A percentile compares a stretch with the other conserved stretches of the same genome.
phyloP scores from a whole-genome alignment of 805 yeast genomes.

The Torulaspora indica region DNA sequence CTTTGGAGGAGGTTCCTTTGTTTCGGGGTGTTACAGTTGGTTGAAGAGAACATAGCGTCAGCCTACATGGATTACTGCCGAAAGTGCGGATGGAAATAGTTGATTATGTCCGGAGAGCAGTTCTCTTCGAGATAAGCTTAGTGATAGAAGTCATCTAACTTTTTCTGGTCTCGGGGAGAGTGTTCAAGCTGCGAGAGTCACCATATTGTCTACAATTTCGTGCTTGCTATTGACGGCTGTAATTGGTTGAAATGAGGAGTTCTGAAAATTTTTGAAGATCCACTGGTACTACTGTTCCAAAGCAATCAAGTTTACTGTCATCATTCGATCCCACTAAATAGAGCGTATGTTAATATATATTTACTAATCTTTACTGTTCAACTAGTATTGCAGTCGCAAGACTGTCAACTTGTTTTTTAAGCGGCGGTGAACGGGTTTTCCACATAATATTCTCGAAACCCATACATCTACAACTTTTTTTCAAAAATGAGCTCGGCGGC shows the following conservation, averaged over 20 bases:
- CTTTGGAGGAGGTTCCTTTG: not conserved
- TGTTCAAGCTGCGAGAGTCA: not conserved
- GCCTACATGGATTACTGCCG: constrained; percentile 16
- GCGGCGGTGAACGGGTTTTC: constrained; percentile 1
- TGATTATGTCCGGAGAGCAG: not conserved
- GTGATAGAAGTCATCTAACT: constrained; percentile 19
- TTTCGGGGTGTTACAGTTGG: not conserved
- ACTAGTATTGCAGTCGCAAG: not conserved
- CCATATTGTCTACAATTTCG: not conserved
- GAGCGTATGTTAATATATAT: not conserved
- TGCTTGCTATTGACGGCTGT: constrained; percentile 14
- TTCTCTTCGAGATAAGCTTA: constrained; percentile 9
- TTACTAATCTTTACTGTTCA: not conserved
- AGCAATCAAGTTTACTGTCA: not conserved
- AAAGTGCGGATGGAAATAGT: constrained; percentile 4
- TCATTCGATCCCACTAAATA: not conserved
- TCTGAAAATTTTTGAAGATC: constrained; percentile 7
- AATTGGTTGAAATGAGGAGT: constrained; percentile 9
- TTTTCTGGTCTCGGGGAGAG: constrained; percentile 11
- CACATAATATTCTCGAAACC: not conserved
- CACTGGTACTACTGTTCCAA: not conserved
- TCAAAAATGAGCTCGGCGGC: constrained; percentile 1
- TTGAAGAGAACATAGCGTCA: constrained; percentile 5
- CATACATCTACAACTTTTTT: not conserved
- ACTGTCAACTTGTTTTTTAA: not conserved